Base-by-base conservation (phyloP, 495 filamentous ascomycete genomes). In the Hypoxylon cercidicola region DNA sequence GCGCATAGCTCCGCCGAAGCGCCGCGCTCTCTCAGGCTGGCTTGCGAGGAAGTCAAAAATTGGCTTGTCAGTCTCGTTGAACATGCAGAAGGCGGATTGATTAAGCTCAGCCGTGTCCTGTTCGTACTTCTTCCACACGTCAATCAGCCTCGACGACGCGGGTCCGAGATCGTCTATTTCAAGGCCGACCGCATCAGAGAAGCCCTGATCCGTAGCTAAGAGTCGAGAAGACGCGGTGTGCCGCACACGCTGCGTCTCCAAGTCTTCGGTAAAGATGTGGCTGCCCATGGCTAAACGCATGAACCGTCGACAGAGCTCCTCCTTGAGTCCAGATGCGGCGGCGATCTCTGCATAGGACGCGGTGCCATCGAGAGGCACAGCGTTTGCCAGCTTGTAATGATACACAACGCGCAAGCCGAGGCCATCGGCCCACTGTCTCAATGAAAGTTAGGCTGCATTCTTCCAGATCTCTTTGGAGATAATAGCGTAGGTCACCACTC, bases 1-100 rank as follows among this genome's bases (percentile, higher is more conserved):
- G 5, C 30, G 40, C 60, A 63, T 63, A 16, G 60, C 41, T 6
- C 28, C 21, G 4, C 46, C 50, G 32, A 63, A 63, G 8, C 40
- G 60, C 11, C 16, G 30, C 4, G 23, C 43, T 11, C 34, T 40
- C 40, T 48, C 50, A 0, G 60, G 60, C 3, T 40, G 37, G 37
- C 37, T 40, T 40, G 37, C 37, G 7, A 40, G 37, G 13, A 40
- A 40, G 13, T 15, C 9, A 12, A 40, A 18, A 15, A 52, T 37
- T 1, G 48, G 28, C 48, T 52, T 35, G 15, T 52, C 15, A n/a
- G 48, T 52, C 13, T 37, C 48, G n/a, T 52, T 52, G 48, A 52
- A 52, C 48, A 52, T 52, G 28, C 1, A 19, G 13, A 52, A 37
- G 28, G 48, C 48, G 23, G 48, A 52, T 37, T 52, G 48, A 20